These are phyloP conservation scores for Candida hispaniensis DNA, from an alignment of 805 yeast genomes.

Conservation along the genomic window DNA sequence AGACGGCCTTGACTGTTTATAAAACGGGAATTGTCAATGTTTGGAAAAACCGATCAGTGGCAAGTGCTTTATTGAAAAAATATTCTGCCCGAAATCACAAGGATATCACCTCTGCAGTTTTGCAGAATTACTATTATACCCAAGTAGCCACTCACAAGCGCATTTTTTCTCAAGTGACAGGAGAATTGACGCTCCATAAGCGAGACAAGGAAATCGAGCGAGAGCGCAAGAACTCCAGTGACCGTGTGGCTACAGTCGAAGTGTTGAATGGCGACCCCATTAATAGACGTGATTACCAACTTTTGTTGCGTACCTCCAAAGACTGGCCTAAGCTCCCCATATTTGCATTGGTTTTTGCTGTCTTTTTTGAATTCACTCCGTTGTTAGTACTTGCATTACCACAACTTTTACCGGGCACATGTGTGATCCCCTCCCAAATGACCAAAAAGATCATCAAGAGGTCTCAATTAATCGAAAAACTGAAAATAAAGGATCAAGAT, in stretches of 20 bases:
- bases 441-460: slow-evolving; percentile 2
- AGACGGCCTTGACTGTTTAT: slow-evolving; percentile 28
- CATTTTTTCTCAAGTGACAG: slow-evolving; percentile 15
- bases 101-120: slow-evolving; percentile 24
- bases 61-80: slow-evolving; percentile 17
- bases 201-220: slow-evolving; percentile 26
- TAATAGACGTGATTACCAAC: slow-evolving; percentile 40
- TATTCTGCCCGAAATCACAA: slow-evolving; percentile 18
- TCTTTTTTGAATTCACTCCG: slow-evolving; percentile 50
- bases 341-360: slow-evolving; percentile 44
- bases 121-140: slow-evolving; percentile 18
- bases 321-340: slow-evolving; percentile 46
- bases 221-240: slow-evolving; percentile 19
- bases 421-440: slow-evolving; percentile 40
- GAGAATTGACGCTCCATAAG: slow-evolving; percentile 15
- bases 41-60: slow-evolving; percentile 33
- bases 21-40: slow-evolving; percentile 39
- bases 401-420: slow-evolving; percentile 49
- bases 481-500: too few species aligned
- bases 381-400: slow-evolving; percentile 44
- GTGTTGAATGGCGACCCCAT: slow-evolving; percentile 25
- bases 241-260: background rate
- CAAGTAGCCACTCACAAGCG: slow-evolving; percentile 16
- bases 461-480: too few species aligned
- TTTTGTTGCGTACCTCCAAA: slow-evolving; percentile 38